phyloP scores from a whole-genome alignment of 108 stramenopile genomes.

The Poteriospumella lacustris region DNA sequence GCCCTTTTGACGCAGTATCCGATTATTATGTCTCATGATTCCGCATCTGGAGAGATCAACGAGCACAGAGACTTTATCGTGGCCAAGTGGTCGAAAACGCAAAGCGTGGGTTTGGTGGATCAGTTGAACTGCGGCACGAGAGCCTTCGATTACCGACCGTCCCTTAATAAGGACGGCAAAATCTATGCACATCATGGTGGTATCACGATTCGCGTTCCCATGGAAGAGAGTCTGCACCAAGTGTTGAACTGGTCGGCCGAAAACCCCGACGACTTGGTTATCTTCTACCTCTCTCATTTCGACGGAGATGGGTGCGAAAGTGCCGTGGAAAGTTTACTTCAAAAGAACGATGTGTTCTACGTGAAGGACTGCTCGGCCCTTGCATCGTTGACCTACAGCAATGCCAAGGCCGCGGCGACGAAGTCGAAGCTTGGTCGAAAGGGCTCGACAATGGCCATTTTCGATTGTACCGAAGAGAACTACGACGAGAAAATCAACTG shows the following conservation, averaged over 20 bases:
- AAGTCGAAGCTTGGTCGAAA: neutral
- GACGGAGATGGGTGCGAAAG: neutral
- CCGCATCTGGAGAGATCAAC: slow-evolving; percentile 14
- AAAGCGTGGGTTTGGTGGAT: slow-evolving; percentile 7
- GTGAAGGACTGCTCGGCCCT: slow-evolving; percentile 9
- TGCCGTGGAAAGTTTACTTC: neutral
- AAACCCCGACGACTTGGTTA: neutral
- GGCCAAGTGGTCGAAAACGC: slow-evolving; percentile 6
- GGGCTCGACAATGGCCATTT: neutral
- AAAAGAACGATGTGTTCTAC: neutral
- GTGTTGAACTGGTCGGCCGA: neutral
- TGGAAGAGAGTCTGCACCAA: neutral
- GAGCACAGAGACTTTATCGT: neutral
- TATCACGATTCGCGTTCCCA: neutral
- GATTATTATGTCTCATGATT: slow-evolving; percentile 11
- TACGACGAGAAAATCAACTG: neutral
- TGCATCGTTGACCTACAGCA: neutral
- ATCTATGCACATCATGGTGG: slow-evolving; percentile 28
- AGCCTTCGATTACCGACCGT: slow-evolving; percentile 15
- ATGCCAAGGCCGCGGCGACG: neutral
- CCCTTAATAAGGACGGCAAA: neutral
- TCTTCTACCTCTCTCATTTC: slow-evolving; percentile 9
- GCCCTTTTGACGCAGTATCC: neutral
- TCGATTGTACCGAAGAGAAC: slow-evolving; percentile 1
- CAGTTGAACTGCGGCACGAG: slow-evolving; percentile 25